These are phyloP conservation scores for Naganishia vaughanmartiniae DNA, from an alignment of 768 basidiomycete genomes.

Conservation along the genomic window DNA sequence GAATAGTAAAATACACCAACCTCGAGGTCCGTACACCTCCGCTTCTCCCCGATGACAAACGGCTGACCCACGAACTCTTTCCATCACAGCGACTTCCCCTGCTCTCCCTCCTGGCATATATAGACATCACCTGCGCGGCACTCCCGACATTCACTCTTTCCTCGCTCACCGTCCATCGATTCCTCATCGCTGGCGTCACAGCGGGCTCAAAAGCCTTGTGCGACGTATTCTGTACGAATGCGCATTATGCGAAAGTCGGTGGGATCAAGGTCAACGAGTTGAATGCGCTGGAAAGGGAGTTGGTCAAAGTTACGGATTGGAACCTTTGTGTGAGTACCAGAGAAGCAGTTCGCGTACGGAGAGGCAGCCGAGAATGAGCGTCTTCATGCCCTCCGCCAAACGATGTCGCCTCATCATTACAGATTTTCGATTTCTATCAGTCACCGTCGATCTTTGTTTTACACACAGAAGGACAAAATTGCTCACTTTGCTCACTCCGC, in stretches of 20 bases:
- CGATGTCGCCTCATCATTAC: too few relatives aligned
- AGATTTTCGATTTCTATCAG: too few relatives aligned
- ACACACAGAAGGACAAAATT: neutral
- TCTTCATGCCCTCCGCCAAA: too few relatives aligned
- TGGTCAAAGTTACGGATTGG: constrained; percentile 90
- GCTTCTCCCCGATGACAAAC: constrained; percentile 58
- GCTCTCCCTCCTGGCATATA: constrained; percentile 51
- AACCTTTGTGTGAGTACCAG: constrained; percentile 69
- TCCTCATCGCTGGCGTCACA: constrained; percentile 88
- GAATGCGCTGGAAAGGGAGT: constrained; percentile 91
- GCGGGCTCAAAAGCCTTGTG: constrained; percentile 92
- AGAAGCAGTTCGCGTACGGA: neutral
- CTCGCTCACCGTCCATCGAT: constrained; percentile 94
- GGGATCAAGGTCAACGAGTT: constrained; percentile 88
- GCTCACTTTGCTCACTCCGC: constrained; percentile 32
- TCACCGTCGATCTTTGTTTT: neutral
- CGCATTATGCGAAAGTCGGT: constrained; percentile 91
- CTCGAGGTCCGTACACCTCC: constrained; percentile 67
- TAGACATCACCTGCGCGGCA: constrained; percentile 70
- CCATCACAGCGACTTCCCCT: constrained; percentile 51
- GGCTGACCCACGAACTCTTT: constrained; percentile 63
- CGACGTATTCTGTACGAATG: constrained; percentile 92
- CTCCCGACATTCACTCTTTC: constrained; percentile 86
- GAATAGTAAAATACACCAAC: constrained; percentile 92
- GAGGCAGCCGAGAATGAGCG: too few relatives aligned